Percentiles rank a stretch among this genome's conserved stretches.
Conservation (phyloP, 495 filamentous ascomycete species). For the Haplographium delicatum region DNA sequence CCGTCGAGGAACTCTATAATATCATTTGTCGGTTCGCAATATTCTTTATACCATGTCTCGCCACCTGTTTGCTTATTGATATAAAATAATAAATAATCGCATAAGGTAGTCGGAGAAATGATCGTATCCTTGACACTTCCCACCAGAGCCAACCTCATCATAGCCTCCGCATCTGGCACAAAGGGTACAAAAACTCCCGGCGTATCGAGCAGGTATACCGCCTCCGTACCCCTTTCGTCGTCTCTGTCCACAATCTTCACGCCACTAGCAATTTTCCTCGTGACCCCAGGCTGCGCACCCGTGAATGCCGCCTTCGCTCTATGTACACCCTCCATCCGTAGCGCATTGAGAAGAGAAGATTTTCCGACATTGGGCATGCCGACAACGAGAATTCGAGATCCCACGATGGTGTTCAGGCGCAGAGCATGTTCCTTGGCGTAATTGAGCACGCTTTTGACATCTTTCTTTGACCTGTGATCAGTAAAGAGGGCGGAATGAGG, state of each 20-base stretch:
- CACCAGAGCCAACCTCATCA: slow-evolving; percentile 87
- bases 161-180: slow-evolving; percentile 73
- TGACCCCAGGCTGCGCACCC: slow-evolving; percentile 84
- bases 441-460: slow-evolving; percentile 42
- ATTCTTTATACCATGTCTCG: slow-evolving; percentile 49
- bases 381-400: slow-evolving; percentile 77
- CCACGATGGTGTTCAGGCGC: slow-evolving; percentile 50
- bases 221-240: slow-evolving; percentile 27
- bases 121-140: slow-evolving; percentile 88
- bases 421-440: slow-evolving; percentile 46
- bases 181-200: slow-evolving; percentile 90
- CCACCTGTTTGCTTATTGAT: slow-evolving; percentile 51
- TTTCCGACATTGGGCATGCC: slow-evolving; percentile 98
- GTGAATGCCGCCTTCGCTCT: slow-evolving; percentile 68
- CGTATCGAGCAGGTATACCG: slow-evolving; percentile 46
- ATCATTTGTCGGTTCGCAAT: slow-evolving; percentile 76
- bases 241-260: slow-evolving; percentile 62
- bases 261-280: slow-evolving; percentile 73
- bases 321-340: slow-evolving; percentile 65
- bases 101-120: slow-evolving; percentile 66
- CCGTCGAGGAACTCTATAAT: slow-evolving; percentile 59
- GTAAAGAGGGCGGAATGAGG: slow-evolving; percentile 58
- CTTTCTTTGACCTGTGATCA: slow-evolving; percentile 22
- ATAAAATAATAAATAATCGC: slow-evolving; percentile 83
- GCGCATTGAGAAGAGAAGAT: slow-evolving; percentile 81